Conservation (phyloP, 768 basidiomycete genomes). For the Suillus subalutaceus region DNA sequence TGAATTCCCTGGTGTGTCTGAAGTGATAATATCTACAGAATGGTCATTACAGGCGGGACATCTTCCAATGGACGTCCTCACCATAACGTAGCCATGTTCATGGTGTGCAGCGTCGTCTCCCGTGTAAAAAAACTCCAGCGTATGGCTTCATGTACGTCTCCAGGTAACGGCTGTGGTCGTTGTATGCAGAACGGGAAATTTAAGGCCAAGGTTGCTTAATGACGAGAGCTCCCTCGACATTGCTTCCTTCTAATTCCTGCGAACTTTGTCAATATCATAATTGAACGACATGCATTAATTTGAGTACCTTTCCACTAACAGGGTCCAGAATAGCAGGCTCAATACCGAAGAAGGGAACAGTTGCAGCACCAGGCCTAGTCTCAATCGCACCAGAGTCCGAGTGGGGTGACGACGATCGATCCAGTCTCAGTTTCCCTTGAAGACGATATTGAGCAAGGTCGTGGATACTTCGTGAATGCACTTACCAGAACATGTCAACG, state of each 20-base stretch:
- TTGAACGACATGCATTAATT: too few relatives aligned
- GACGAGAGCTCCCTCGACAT: constrained; percentile 89
- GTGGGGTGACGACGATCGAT: too few relatives aligned
- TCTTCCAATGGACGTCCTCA: constrained; percentile 37
- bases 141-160: constrained; percentile 86
- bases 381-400: too few relatives aligned
- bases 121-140: constrained; percentile 93
- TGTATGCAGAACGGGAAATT: constrained; percentile 89
- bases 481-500: constrained; percentile 88
- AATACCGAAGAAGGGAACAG: too few relatives aligned
- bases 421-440: too few relatives aligned
- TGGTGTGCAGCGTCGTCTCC: constrained; percentile 96
- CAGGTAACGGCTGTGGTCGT: constrained; percentile 86
- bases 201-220: constrained; percentile 92
- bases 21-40: constrained; percentile 72
- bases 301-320: too few relatives aligned
- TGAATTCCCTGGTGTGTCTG: constrained; percentile 66
- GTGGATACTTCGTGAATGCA: too few relatives aligned
- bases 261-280: too few relatives aligned
- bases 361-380: too few relatives aligned
- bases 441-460: too few relatives aligned
- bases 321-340: too few relatives aligned
- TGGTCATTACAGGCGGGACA: constrained; percentile 4
- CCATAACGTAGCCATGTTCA: constrained; percentile 94
- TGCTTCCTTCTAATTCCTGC: constrained; percentile 75